Evolutionary conservation across 345 rosid species (phyloP).

Genomic region (Firmiana major): DNA sequence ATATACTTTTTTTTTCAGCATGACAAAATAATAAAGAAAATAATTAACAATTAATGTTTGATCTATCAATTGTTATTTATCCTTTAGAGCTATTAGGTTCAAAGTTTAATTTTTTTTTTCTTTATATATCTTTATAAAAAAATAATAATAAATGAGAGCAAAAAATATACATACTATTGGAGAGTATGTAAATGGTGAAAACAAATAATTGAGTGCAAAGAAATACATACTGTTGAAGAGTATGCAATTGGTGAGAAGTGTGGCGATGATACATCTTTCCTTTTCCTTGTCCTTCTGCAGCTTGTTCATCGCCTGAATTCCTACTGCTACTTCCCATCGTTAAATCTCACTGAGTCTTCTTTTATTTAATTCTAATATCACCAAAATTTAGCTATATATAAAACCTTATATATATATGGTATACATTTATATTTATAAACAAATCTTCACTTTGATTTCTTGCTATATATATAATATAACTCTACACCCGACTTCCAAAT

Average conservation of each 20-base stretch:
- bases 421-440: background rate
- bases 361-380: background rate
- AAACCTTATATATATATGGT: background rate
- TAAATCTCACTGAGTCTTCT: background rate
- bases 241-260: slow-evolving; percentile 38
- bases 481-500: background rate
- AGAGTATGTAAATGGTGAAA: too few relatives aligned
- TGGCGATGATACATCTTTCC: slow-evolving; percentile 51
- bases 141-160: too few relatives aligned
- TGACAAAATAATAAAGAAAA: too few relatives aligned
- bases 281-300: slow-evolving; percentile 1
- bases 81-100: too few relatives aligned
- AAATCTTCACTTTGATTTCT: background rate
- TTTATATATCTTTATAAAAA: too few relatives aligned
- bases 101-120: too few relatives aligned
- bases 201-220: too few relatives aligned
- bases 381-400: background rate
- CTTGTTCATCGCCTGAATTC: slow-evolving; percentile 30
- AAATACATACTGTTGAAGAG: slow-evolving; percentile 48
- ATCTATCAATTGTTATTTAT: too few relatives aligned
- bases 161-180: too few relatives aligned
- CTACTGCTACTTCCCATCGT: background rate
- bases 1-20: too few relatives aligned
- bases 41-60: too few relatives aligned
- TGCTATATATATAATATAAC: background rate